Base-by-base conservation (phyloP, 192 early-diverging fungal species). In the Coemansia sp. region DNA sequence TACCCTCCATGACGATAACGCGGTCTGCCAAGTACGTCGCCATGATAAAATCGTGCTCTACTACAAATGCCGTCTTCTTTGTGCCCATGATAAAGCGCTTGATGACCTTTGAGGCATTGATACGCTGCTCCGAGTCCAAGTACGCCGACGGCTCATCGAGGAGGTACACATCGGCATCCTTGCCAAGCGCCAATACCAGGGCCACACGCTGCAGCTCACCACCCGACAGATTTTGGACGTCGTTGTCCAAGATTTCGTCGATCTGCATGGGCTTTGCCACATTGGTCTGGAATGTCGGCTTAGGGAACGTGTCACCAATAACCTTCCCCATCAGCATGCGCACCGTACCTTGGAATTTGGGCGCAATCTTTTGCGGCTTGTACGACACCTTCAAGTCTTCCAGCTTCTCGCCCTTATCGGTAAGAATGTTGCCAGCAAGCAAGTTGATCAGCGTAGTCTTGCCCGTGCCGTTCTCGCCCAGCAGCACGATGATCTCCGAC, bases 41-140 rank as follows among this genome's bases (percentile, higher is more conserved):
- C 97, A 98, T 98, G 76, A 96, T 96, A 76, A 98, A 97, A 86
- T 98, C 96, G 90, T 96, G 96, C 90, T 98, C 96, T 59, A 98
- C 96, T 46, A 98, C 89, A 79, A 98, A 98, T 27, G 95, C 97
- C 9, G 97, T 98, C 87, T 94, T 94, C 82, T 97, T 94, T 69
- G 90, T 87, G 86, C 97, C 93, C 72, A 98, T 80, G 64, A 98
- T 97, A 85, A 94, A 98, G 48, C 90, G 90, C 87, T 98, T 98
- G 87, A 98, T 98, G 69, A 97, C 97, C 88, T 97, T 97, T 58
- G 94, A 94, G 29, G 97, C 94, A 75, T 96, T 92, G 85, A 98
- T 95, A 92, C 97, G 94, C 86, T 98, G 97, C 79, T 98, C 97
- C 29, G 97, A 98, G 84, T 98, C 97, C 55, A 98, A 85, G 81